A percentile compares a stretch with the other conserved stretches of the same genome.
Conservation (phyloP, 1,284 basidiomycete genomes). For the Heterobasidion annosum region DNA sequence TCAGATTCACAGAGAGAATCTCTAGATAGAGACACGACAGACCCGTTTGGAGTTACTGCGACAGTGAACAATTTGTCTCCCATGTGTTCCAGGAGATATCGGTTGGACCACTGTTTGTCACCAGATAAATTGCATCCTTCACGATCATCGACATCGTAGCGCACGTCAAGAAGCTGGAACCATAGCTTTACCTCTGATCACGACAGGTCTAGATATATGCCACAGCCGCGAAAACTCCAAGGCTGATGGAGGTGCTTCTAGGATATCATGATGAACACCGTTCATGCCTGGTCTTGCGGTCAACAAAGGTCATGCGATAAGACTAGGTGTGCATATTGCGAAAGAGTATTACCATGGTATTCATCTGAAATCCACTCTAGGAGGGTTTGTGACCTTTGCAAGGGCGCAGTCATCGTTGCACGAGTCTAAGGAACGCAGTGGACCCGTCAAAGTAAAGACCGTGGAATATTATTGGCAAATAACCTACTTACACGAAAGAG, state of each 20-base stretch:
- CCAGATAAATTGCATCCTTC: background rate
- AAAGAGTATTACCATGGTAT: constrained; percentile 35
- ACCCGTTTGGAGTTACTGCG: constrained; percentile 83
- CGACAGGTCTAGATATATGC: constrained; percentile 67
- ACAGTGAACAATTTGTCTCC: constrained; percentile 54
- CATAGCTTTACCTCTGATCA: constrained; percentile 56
- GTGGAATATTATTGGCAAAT: too few relatives aligned
- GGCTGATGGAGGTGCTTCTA: constrained; percentile 53
- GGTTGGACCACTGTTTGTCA: constrained; percentile 43
- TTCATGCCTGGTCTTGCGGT: constrained; percentile 46
- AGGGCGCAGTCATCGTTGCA: too few relatives aligned
- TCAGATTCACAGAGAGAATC: too few relatives aligned
- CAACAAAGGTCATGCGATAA: background rate
- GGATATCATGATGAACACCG: constrained; percentile 41
- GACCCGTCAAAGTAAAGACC: too few relatives aligned
- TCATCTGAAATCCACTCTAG: constrained; percentile 38
- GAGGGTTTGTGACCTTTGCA: too few relatives aligned
- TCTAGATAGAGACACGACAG: constrained; percentile 16
- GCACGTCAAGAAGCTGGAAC: constrained; percentile 1
- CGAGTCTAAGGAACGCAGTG: too few relatives aligned
- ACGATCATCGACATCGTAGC: background rate
- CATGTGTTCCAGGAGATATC: constrained; percentile 51
- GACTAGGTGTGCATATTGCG: background rate
- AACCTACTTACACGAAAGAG: too few relatives aligned
- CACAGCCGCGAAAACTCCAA: constrained; percentile 70